Percentiles rank a stretch among this genome's conserved stretches.
phyloP scores from a whole-genome alignment of 106 monocot species.

The Dioscorea zingiberensis region DNA sequence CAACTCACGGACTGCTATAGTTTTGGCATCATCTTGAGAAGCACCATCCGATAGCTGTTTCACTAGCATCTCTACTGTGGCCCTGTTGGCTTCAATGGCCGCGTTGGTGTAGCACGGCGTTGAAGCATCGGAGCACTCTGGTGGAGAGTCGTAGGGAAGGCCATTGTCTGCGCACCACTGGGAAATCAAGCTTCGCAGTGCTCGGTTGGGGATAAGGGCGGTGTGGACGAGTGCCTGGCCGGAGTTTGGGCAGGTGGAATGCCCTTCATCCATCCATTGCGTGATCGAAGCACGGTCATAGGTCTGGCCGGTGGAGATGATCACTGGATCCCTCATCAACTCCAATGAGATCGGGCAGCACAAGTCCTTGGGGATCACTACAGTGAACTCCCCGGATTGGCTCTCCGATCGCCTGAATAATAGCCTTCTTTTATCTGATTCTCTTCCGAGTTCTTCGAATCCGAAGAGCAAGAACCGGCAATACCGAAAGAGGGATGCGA shows the following conservation, averaged over 20 bases:
- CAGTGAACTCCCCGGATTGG: conserved; percentile 5
- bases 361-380: conserved; percentile 45
- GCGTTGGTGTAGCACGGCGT: conserved; percentile 25
- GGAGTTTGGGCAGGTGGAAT: conserved; percentile 43
- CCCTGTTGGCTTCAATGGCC: conserved; percentile 39
- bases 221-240: conserved; percentile 27
- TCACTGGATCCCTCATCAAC: conserved; percentile 43
- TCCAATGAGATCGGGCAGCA: conserved; percentile 56
- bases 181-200: conserved; percentile 35
- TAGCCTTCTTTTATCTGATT: conserved; percentile 8
- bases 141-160: conserved; percentile 25
- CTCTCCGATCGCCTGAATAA: background rate
- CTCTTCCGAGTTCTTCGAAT: conserved; percentile 7
- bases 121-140: conserved; percentile 15
- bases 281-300: conserved; percentile 42
- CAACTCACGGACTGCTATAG: conserved; percentile 42
- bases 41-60: conserved; percentile 24
- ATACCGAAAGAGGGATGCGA: conserved; percentile 59
- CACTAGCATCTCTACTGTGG: conserved; percentile 38
- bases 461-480: conserved; percentile 64
- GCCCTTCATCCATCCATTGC: conserved; percentile 50
- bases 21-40: conserved; percentile 24
- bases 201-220: conserved; percentile 32
- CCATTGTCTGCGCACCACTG: conserved; percentile 36
- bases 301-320: conserved; percentile 42